Evolutionary conservation across 371 early-diverging fungal species (phyloP).

Genomic region (Gilbertella persicaria): DNA sequence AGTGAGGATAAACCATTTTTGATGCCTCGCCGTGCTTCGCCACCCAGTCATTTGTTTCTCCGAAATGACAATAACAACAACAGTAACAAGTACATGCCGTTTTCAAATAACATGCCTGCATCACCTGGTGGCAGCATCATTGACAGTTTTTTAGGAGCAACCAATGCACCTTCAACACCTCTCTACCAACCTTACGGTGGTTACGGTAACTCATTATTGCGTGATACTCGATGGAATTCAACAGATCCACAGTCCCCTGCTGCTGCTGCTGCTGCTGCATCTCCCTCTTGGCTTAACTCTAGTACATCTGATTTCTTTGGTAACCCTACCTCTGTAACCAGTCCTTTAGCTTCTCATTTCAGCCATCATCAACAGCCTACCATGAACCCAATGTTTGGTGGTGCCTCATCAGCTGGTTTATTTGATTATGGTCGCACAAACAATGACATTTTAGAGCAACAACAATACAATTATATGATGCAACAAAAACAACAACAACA

Average conservation of each 20-base stretch:
- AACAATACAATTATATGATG: constrained; percentile 51
- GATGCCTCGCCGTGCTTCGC: constrained; percentile 30
- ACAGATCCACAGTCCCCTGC: constrained; percentile 1
- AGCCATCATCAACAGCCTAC: constrained; percentile 24
- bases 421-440: constrained; percentile 43
- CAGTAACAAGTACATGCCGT: constrained; percentile 35
- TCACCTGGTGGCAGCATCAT: constrained; percentile 20
- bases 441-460: constrained; percentile 35
- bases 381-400: constrained; percentile 35
- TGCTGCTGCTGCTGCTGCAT: constrained; percentile 2
- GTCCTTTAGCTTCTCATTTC: constrained; percentile 18
- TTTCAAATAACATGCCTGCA: constrained; percentile 18
- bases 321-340: neutral
- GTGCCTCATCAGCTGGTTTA: constrained; percentile 27
- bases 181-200: constrained; percentile 23
- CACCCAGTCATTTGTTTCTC: constrained; percentile 22
- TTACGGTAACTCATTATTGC: constrained; percentile 18
- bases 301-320: constrained; percentile 37
- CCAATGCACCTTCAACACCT: constrained; percentile 1
- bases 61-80: constrained; percentile 7
- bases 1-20: constrained; percentile 70
- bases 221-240: constrained; percentile 19
- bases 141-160: constrained; percentile 14
- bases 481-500: constrained; percentile 59
- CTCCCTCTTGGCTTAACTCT: constrained; percentile 38